These are phyloP conservation scores for Calonectria crousiana DNA, from an alignment of 2,329 filamentous ascomycete genomes.

Conservation along the genomic window DNA sequence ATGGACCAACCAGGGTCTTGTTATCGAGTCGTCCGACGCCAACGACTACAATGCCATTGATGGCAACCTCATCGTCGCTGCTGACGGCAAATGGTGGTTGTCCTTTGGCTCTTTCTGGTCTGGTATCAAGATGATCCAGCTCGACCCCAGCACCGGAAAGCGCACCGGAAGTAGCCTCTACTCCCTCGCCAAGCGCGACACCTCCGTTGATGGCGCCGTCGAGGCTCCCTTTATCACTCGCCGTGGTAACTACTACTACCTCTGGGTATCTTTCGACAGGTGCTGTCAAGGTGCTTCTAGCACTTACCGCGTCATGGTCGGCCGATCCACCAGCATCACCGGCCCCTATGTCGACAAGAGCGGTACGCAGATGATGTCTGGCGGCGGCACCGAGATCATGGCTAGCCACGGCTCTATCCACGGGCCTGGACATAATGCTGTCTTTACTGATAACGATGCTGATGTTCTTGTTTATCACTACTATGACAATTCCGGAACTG, in stretches of 20 bases:
- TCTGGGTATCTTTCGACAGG: not conserved
- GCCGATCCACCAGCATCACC: not conserved
- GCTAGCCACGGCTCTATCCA: not conserved
- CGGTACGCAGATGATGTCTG: not conserved
- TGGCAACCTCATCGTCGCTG: not conserved
- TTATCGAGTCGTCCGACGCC: not conserved
- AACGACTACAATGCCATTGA: not conserved
- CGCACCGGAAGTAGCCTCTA: not conserved
- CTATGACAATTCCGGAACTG: slow-evolving; percentile 40
- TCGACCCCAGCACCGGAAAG: not conserved
- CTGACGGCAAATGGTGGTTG: not conserved
- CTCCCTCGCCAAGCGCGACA: not conserved
- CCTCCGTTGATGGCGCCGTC: not conserved
- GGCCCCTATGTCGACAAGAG: not conserved
- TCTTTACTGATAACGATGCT: slow-evolving; percentile 47
- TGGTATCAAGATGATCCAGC: not conserved
- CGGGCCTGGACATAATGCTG: slow-evolving; percentile 37
- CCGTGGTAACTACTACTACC: not conserved
- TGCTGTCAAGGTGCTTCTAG: not conserved
- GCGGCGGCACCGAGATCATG: not conserved
- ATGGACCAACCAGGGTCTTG: not conserved
- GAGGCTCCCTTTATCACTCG: not conserved
- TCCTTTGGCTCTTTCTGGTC: not conserved
- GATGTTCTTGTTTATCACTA: slow-evolving; percentile 50
- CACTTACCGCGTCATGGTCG: not conserved